Evolutionary conservation across 2,329 filamentous ascomycete genomes (phyloP).

Genomic region (Pezicula radicicola): DNA sequence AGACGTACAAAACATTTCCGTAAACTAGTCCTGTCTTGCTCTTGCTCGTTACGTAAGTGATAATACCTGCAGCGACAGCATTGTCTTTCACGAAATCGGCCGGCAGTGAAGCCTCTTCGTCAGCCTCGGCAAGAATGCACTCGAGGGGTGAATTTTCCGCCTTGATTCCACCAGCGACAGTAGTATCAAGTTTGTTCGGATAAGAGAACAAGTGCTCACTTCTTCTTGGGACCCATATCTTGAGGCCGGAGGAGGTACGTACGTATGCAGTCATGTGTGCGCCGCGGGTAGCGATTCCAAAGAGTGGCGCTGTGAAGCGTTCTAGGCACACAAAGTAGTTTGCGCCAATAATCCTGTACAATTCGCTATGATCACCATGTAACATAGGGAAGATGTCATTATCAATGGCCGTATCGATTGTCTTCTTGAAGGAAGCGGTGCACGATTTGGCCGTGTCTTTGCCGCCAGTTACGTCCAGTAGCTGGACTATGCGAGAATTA

Average conservation of each 20-base stretch:
- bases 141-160: slow-evolving; percentile 63
- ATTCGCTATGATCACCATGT: slow-evolving; percentile 38
- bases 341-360: slow-evolving; percentile 38
- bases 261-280: slow-evolving; percentile 65
- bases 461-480: slow-evolving; percentile 24
- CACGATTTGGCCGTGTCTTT: slow-evolving; percentile 27
- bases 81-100: slow-evolving; percentile 52
- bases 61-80: slow-evolving; percentile 52
- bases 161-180: slow-evolving; percentile 74
- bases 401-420: slow-evolving; percentile 34
- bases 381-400: slow-evolving; percentile 34
- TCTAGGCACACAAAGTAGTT: slow-evolving; percentile 12
- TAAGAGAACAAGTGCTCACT: slow-evolving; percentile 68
- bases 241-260: slow-evolving; percentile 42
- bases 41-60: slow-evolving; percentile 66
- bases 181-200: slow-evolving; percentile 73
- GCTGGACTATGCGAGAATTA: slow-evolving; percentile 29
- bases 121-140: slow-evolving; percentile 67
- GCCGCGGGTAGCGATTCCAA: slow-evolving; percentile 65
- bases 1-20: slow-evolving; percentile 71
- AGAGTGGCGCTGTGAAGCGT: slow-evolving; percentile 38
- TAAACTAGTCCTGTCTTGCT: slow-evolving; percentile 60
- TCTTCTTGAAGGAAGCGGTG: slow-evolving; percentile 36
- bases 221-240: slow-evolving; percentile 71
- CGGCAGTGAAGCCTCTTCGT: slow-evolving; percentile 70